phyloP scores from a whole-genome alignment of 2,329 filamentous ascomycete genomes.

The Anthostomella pinea region DNA sequence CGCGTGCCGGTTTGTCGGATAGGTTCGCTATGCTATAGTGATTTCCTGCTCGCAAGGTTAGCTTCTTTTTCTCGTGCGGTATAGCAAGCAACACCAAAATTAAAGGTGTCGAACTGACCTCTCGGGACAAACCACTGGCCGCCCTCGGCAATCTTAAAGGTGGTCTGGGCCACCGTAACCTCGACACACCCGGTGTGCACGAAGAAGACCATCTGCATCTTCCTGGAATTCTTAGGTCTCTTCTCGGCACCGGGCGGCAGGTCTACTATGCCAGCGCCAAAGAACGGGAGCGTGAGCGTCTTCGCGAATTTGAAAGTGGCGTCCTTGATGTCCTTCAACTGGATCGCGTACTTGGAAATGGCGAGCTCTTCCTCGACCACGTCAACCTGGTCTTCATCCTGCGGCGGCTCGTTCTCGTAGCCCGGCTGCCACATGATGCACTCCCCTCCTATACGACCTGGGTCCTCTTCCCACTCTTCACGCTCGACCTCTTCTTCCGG shows the following conservation, averaged over 20 bases:
- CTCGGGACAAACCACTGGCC: constrained; percentile 93
- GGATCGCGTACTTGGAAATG: constrained; percentile 53
- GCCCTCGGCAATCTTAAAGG: constrained; percentile 81
- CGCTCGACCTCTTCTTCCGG: constrained; percentile 52
- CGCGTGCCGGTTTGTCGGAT: constrained; percentile 64
- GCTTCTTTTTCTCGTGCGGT: constrained; percentile 1
- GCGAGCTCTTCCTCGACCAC: constrained; percentile 55
- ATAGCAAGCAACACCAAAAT: constrained; percentile 7
- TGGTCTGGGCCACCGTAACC: constrained; percentile 71
- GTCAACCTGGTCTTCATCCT: constrained; percentile 52
- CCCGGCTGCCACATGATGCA: constrained; percentile 63
- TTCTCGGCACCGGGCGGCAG: constrained; percentile 81
- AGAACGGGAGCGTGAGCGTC: constrained; percentile 78
- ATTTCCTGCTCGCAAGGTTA: constrained; percentile 61
- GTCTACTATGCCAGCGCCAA: constrained; percentile 87
- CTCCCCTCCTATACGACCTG: constrained; percentile 61
- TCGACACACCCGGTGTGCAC: constrained; percentile 79
- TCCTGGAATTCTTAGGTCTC: constrained; percentile 84
- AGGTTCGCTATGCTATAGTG: constrained; percentile 90
- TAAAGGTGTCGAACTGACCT: constrained; percentile 60
- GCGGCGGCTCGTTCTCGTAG: constrained; percentile 52
- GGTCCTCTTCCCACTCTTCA: constrained; percentile 70
- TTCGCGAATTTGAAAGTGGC: constrained; percentile 86
- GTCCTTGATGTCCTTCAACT: constrained; percentile 56
- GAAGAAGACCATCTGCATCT: constrained; percentile 97